Base-by-base conservation (phyloP, 805 yeast species). In the Middelhovenomyces tepae region DNA sequence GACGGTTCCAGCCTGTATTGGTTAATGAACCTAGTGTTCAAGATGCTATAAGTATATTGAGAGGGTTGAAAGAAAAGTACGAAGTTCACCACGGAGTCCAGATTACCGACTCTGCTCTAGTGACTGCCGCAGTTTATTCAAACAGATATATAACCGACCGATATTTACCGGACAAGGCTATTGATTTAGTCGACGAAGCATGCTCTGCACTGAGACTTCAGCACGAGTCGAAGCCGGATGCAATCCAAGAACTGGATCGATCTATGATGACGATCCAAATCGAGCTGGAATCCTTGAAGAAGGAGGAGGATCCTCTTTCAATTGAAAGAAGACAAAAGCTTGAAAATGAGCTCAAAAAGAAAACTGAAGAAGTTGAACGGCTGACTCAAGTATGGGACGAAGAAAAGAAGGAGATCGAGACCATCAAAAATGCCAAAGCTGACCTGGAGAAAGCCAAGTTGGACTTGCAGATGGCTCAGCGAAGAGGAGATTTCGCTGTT, bases 31-130 rank as follows among this genome's bases (percentile, higher is more conserved):
- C 98, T 11, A 65, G 80, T 3, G 95, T 87, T 2, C 77, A 80
- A 39, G 96, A 89, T 54, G 79, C 96, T 1, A 85, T 89, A 35
- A 79, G 94, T 17, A 89, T 89, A 39, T 64, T 91, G 38, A 73
- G 98, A 51, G 98, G 98, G 3, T 67, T 89, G 49, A 87, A 89
- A 54, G 97, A 89, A 51, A 71, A 81, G 41, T 89, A 89, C 54
- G 98, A 89, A 53, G 95, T 89, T 2, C 98, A 89, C 50, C 98
- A 89, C 51, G 98, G 98, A 60, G 98, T 89, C 5, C 73, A 95
- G 43, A 84, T 89, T 38, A 72, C 89, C 3, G 98, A 89, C 53
- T 72, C 86, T 31, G 95, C 98, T 0, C 65, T 89, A 36, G 96
- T 89, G 2, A 81, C 95, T 0, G 95, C 97, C 8, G 95, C 95